phyloP scores from a whole-genome alignment of 345 rosid species.

The Eutrema japonicum region DNA sequence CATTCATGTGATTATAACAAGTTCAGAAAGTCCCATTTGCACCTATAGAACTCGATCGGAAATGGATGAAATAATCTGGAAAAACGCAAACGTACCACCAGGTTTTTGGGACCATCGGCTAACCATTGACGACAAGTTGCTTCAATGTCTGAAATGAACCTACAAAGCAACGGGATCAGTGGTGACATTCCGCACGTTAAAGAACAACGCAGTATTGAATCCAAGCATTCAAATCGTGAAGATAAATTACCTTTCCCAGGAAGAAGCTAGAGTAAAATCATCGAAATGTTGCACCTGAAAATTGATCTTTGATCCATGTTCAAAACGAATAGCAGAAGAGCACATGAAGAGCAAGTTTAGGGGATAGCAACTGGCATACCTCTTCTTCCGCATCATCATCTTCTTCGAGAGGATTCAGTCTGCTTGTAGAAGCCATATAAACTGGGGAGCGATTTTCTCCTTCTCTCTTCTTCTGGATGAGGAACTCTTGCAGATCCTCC shows the following conservation, averaged over 20 bases:
- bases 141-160: constrained; percentile 96
- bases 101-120: constrained; percentile 84
- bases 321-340: constrained; percentile 11
- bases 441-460: not conserved
- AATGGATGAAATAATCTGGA: not conserved
- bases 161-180: constrained; percentile 37
- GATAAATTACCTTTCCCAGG: constrained; percentile 85
- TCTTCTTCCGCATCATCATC: constrained; percentile 62
- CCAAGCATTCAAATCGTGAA: constrained; percentile 28
- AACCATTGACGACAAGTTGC: constrained; percentile 92
- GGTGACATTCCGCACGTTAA: constrained; percentile 1
- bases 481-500: constrained; percentile 37
- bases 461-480: constrained; percentile 9
- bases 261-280: constrained; percentile 96
- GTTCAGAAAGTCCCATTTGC: constrained; percentile 7
- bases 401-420: constrained; percentile 47
- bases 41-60: constrained; percentile 10
- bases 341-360: not conserved
- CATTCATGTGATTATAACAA: constrained; percentile 2
- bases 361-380: constrained; percentile 18
- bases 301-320: constrained; percentile 21
- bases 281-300: constrained; percentile 83
- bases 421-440: constrained; percentile 73
- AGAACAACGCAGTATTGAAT: constrained; percentile 11
- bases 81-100: constrained; percentile 58